Evolutionary conservation across 805 yeast species (phyloP), one percentile per base, ranked within the genome.

Genomic region (Saturnispora galanensis): DNA sequence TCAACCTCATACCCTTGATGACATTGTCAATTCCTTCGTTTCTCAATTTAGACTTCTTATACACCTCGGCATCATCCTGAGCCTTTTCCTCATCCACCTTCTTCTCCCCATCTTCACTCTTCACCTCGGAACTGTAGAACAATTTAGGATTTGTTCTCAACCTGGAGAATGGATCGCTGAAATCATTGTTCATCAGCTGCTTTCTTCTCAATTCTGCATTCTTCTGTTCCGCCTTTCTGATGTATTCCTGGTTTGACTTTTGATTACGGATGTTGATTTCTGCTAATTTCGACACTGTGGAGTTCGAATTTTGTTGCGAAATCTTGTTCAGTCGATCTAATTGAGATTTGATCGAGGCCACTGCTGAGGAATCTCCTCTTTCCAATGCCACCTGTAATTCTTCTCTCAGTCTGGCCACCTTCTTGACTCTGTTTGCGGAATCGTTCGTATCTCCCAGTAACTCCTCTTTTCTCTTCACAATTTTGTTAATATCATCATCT

Each of bases 181-280:
- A 53, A 37, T 53, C 57, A 16, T 54, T 71, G 76, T 44, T 76
- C 69, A 46, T 65, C 64, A 36, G 54, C 68, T 45, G 70, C 51
- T 52, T 59, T 53, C 64, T 77, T 52, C 80, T 73, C 58, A 65
- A 68, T 43, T 76, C 81, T 16, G 74, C 71, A 39, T 83, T 77
- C 53, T 70, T 69, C 41, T 78, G 63, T 60, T 89, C 97, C 0
- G 95, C 96, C 55, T 74, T 73, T 57, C 94, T 79, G 53, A 88
- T 77, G 39, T 76, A 76, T 42, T 79, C 79, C 59, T 79, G 80
- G 63, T 90, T 90, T 51, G 82, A 73, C 54, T 77, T 83, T 60
- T 95, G 76, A 63, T 93, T 93, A 56, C 96, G 78, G 55, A 84
- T 82, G 52, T 88, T 87, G 42, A 88, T 84, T 52, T 76, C 77